Evolutionary conservation across 768 basidiomycete species (phyloP), one percentile per base, ranked within the genome.

Genomic region (Suillus lakei): DNA sequence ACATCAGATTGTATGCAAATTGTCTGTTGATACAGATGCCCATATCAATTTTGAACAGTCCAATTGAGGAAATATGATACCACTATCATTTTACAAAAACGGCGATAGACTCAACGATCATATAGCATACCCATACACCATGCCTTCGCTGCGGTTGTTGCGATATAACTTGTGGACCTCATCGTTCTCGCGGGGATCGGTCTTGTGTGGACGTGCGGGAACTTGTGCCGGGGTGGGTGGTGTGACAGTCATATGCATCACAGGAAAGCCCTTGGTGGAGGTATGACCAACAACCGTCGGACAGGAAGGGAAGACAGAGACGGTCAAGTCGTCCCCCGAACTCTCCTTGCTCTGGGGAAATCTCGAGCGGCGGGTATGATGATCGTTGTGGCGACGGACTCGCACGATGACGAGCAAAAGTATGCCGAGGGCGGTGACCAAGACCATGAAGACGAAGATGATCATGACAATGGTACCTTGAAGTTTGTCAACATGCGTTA

Each of bases 171-270:
- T 18, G 54, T 60, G n/a, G 8, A 59, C 36, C 15, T 61, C 28
- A n/a, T 16, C 60, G 32, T 13, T 54, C 32, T 54, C 16, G 53
- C 30, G 23, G 9, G 23, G 15, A 18, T 54, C 30, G 12, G 16
- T 6, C 18, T 53, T 53, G 30, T 21, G 30, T 32, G 53, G 10
- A 12, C 30, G 30, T 59, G 28, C n/a, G 38, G 46, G 34, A 23
- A 13, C 36, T 36, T 23, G 63, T 16, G 50, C 66, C 23, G 66
- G 66, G 23, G 63, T 67, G 8, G 66, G 66, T 36, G 66, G 66
- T 15, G 66, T 67, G 18, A 67, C n/a, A 9, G 48, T 67, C 58
- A 67, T 44, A 12, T 61, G 64, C 4, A 67, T 32, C 15, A 46
- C n/a, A 6, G 63, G 63, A 13, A n/a, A 39, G 23, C 36, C 59